Percentiles rank a stretch among this genome's conserved stretches.
phyloP scores from a whole-genome alignment of 108 stramenopile genomes.

The Skeletonema marinoi region DNA sequence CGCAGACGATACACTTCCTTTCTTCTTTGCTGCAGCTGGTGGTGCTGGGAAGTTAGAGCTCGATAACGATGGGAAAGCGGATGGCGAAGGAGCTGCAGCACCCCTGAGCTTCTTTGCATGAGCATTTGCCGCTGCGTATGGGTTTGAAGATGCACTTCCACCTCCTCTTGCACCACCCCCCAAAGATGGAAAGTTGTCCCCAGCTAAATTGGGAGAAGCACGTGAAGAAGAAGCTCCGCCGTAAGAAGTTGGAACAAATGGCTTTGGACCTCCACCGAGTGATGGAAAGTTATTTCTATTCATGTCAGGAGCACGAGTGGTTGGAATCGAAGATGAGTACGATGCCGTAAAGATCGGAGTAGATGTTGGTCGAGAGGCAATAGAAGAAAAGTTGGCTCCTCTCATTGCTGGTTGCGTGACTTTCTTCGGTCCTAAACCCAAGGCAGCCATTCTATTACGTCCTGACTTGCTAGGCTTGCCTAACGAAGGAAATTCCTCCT shows the following conservation, averaged over 20 bases:
- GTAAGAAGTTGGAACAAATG: slow-evolving; percentile 40
- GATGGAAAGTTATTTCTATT: slow-evolving; percentile 62
- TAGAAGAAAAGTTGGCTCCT: slow-evolving; percentile 31
- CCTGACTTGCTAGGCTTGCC: slow-evolving; percentile 4
- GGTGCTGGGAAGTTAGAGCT: slow-evolving; percentile 44
- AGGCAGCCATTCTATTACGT: slow-evolving; percentile 12
- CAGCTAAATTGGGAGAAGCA: slow-evolving; percentile 15
- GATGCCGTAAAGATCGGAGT: slow-evolving; percentile 27
- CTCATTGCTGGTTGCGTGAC: slow-evolving; percentile 1
- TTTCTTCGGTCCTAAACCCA: slow-evolving; percentile 13
- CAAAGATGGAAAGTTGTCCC: slow-evolving; percentile 43
- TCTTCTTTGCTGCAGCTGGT: slow-evolving; percentile 23
- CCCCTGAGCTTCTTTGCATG: slow-evolving; percentile 40
- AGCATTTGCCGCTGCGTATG: slow-evolving; percentile 45
- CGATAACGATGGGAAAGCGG: slow-evolving; percentile 21
- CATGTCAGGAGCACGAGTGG: slow-evolving; percentile 24
- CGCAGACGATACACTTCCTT: slow-evolving; percentile 13
- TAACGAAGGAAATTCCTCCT: slow-evolving; percentile 51
- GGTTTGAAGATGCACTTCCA: slow-evolving; percentile 7
- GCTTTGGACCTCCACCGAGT: slow-evolving; percentile 25
- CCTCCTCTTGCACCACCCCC: slow-evolving; percentile 5
- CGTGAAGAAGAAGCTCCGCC: slow-evolving; percentile 16
- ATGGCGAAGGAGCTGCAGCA: not conserved
- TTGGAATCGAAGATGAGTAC: slow-evolving; percentile 35
- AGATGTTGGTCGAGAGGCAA: slow-evolving; percentile 29